A percentile compares a stretch with the other conserved stretches of the same genome.
phyloP scores from a whole-genome alignment of 352 stramenopile genomes.

The Ophiocytium majus region DNA sequence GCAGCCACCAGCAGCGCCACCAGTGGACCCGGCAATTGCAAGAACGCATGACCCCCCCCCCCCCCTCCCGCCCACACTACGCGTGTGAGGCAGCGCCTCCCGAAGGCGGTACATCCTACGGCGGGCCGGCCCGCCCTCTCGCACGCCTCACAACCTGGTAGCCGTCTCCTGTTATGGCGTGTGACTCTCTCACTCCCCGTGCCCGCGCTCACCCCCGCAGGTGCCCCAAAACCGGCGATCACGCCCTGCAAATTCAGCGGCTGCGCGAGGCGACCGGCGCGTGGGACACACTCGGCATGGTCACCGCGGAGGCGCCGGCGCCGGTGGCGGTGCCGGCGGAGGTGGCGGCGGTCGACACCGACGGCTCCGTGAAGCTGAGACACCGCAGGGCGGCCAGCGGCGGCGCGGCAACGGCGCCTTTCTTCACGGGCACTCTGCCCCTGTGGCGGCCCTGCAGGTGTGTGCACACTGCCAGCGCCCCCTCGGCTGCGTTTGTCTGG shows the following conservation, averaged over 20 bases:
- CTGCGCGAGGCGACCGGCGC: neutral
- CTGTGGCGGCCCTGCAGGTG: constrained; percentile 44
- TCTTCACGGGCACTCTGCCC: neutral
- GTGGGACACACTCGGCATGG: neutral
- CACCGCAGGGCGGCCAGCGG: neutral
- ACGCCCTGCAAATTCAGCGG: neutral
- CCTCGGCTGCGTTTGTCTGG: too few species aligned
- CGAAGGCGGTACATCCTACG: too few species aligned
- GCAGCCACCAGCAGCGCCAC: too few species aligned
- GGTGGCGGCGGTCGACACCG: neutral
- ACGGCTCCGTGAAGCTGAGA: neutral
- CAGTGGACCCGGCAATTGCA: too few species aligned
- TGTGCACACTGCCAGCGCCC: neutral
- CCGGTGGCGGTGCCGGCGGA: neutral
- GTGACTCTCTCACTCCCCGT: too few species aligned
- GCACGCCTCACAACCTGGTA: too few species aligned
- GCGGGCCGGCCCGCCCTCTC: too few species aligned
- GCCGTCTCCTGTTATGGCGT: too few species aligned
- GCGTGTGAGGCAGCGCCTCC: too few species aligned
- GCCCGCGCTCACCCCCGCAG: too few species aligned
- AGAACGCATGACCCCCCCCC: too few species aligned
- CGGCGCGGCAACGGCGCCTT: neutral
- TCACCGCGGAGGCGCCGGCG: neutral
- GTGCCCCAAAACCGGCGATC: neutral
- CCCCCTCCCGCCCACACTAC: too few species aligned